These are phyloP conservation scores for Clavaria fumosa DNA, from an alignment of 768 basidiomycete species.

Conservation along the genomic window DNA sequence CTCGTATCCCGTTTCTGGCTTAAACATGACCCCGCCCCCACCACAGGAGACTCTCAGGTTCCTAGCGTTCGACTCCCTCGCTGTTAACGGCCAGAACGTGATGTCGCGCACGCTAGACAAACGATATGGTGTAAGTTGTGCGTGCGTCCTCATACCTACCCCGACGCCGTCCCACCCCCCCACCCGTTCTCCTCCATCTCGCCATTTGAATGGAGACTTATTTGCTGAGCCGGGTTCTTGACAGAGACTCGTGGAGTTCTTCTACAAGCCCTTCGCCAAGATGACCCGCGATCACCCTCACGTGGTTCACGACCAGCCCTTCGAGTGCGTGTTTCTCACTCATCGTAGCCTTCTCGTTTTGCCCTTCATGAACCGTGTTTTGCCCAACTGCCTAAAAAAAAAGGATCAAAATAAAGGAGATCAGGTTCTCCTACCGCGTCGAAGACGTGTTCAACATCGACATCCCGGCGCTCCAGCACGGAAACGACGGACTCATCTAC, in stretches of 20 bases:
- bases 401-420: conserved; percentile 83
- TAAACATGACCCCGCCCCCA: neutral
- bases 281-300: conserved; percentile 57
- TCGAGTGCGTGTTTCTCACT: conserved; percentile 47
- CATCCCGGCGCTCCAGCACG: conserved; percentile 78
- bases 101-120: conserved; percentile 74
- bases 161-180: no score
- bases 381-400: no score
- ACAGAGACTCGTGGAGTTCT: conserved; percentile 69
- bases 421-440: conserved; percentile 75
- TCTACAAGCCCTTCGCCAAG: conserved; percentile 64
- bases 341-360: no score
- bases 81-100: conserved; percentile 72
- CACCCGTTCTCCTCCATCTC: no score
- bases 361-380: no score
- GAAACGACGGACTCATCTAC: conserved; percentile 92
- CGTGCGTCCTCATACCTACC: no score
- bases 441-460: conserved; percentile 75
- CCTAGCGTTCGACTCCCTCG: conserved; percentile 87
- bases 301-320: conserved; percentile 50
- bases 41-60: conserved; percentile 68
- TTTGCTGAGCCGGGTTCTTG: no score
- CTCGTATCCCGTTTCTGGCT: neutral
- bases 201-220: no score
- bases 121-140: conserved; percentile 78